Conservation (phyloP, 2,329 filamentous ascomycete genomes). For the Hypoxylon sp. region DNA sequence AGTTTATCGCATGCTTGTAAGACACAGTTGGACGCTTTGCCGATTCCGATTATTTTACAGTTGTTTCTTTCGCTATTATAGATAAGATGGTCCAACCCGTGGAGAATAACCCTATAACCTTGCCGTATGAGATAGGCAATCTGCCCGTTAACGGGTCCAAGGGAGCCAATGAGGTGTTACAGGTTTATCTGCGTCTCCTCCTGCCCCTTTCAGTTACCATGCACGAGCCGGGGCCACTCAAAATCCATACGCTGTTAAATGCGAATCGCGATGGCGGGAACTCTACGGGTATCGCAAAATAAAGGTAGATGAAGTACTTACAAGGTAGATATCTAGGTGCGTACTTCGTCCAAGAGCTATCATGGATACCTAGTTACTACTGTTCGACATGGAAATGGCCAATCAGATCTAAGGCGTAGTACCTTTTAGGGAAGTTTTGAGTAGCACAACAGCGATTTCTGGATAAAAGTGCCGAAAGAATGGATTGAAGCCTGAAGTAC, state of each 20-base stretch:
- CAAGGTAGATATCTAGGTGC: no score
- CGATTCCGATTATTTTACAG: not conserved
- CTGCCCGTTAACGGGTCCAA: slow-evolving; percentile 5
- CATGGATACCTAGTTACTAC: no score
- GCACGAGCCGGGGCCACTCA: slow-evolving; percentile 1
- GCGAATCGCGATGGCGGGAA: not conserved
- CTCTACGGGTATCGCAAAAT: not conserved
- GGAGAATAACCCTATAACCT: slow-evolving; percentile 9
- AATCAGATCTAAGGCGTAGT: not conserved
- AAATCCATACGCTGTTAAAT: not conserved
- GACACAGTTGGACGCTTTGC: not conserved
- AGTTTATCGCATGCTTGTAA: slow-evolving; percentile 4
- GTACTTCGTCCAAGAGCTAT: not conserved
- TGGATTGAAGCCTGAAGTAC: no score
- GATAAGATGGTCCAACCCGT: slow-evolving; percentile 17
- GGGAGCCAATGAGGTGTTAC: slow-evolving; percentile 29
- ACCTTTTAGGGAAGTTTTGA: slow-evolving; percentile 4
- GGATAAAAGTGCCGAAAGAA: not conserved
- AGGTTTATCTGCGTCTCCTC: slow-evolving; percentile 35
- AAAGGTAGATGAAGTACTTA: not conserved
- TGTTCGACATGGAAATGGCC: not conserved
- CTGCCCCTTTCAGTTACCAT: slow-evolving; percentile 29
- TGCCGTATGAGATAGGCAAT: slow-evolving; percentile 15
- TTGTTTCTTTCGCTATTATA: slow-evolving; percentile 2
- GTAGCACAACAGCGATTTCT: not conserved